Evolutionary conservation across 495 filamentous ascomycete species (phyloP).

Genomic region (Neurospora africana): DNA sequence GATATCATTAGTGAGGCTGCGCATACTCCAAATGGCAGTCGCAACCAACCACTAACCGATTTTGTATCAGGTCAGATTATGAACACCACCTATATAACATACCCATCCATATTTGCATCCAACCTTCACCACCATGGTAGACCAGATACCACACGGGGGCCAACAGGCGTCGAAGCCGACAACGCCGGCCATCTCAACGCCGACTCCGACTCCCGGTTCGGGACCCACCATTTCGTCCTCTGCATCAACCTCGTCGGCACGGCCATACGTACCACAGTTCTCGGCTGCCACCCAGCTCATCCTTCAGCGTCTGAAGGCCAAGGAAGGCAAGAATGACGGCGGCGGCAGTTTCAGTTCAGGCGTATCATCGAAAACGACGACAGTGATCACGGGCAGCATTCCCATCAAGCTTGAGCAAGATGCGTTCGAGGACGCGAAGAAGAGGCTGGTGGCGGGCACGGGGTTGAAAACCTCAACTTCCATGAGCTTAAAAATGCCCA

Average conservation of each 20-base stretch:
- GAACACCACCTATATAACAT: neutral
- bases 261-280: constrained; percentile 41
- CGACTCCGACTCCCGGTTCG: neutral
- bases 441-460: constrained; percentile 29
- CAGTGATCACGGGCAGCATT: constrained; percentile 19
- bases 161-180: neutral
- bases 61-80: neutral
- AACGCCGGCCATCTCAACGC: neutral
- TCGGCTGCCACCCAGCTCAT: constrained; percentile 47
- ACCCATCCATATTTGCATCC: neutral
- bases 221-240: neutral
- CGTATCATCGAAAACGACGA: constrained; percentile 21
- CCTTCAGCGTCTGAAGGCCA: constrained; percentile 39
- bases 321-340: constrained; percentile 7
- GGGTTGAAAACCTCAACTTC: constrained; percentile 38
- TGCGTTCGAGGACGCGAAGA: constrained; percentile 37
- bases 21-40: neutral
- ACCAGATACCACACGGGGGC: neutral
- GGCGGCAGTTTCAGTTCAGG: constrained; percentile 20
- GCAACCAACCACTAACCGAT: neutral
- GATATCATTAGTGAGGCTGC: neutral
- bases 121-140: neutral
- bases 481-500: constrained; percentile 33
- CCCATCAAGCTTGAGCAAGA: constrained; percentile 6
- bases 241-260: constrained; percentile 13